Evolutionary conservation across 169 alveolate species (phyloP), one percentile per base, ranked within the genome.

Genomic region (Cryptosporidium sp.): DNA sequence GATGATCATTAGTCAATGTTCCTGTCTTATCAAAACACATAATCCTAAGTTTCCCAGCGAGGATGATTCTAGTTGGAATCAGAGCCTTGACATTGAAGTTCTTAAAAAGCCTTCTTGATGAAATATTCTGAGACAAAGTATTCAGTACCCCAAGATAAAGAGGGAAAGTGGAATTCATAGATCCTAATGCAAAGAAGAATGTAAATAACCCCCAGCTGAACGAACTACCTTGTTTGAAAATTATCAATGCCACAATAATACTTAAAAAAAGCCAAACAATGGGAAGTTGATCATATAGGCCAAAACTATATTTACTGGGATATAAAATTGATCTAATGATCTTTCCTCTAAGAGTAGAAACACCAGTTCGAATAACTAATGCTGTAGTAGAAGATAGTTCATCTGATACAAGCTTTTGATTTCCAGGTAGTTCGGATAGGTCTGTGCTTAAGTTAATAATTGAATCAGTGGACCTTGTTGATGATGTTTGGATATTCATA

Each of bases 1-100:
- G 94, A 60, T 95, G 95, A 92, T 97, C 98, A 91, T 96, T 97
- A 10, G 99, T 98, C 51, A 98, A 75, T 18, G 99, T 98, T 12
- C 99, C 99, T 23, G 99, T 98, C 93, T 98, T 98, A 92, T 98
- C 99, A 92, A 98, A 98, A 65, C 98, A 97, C 92, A 97, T 93
- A 56, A 97, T 93, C 42, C 98, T 92, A 8, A 98, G 96, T 89
- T 97, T 97, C 10, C 99, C 99, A 61, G 99, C 97, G 2, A 97
- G 94, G 75, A 98, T 98, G 18, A 98, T 96, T 62, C 99, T 93
- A 12, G 98, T 97, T 6, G 99, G 99, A n/a, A 97, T 97, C 1
- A 97, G 96, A 70, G 99, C 97, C 73, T 93, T 93, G 18, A 98
- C 95, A 67, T 93, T 69, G 61, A 95, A 94, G 26, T 94, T 94